phyloP scores from a whole-genome alignment of 306 rosid species.

The Sindora glabra region DNA sequence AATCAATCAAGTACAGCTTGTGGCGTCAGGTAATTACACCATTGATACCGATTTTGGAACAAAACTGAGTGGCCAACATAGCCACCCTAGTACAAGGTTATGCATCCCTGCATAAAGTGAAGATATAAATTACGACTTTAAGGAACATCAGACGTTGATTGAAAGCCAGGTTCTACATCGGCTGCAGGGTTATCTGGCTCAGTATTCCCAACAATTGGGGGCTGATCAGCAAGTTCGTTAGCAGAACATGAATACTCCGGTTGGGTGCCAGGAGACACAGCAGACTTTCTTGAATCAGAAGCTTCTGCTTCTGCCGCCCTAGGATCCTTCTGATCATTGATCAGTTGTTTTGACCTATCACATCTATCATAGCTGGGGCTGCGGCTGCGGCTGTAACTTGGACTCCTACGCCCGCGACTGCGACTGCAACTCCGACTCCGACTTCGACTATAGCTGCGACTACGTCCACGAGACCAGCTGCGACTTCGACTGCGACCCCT shows the following conservation, averaged over 20 bases:
- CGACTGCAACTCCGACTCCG: slow-evolving; percentile 34
- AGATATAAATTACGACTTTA: slow-evolving; percentile 4
- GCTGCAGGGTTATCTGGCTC: slow-evolving; percentile 27
- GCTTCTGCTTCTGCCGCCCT: slow-evolving; percentile 22
- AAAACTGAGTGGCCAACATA: slow-evolving; percentile 17
- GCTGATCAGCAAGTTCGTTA: slow-evolving; percentile 20
- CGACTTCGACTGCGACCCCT: slow-evolving; percentile 48
- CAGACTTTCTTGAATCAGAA: slow-evolving; percentile 27
- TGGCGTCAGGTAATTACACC: slow-evolving; percentile 14
- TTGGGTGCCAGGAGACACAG: slow-evolving; percentile 26
- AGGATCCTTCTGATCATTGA: slow-evolving; percentile 25
- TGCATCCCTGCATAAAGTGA: too few relatives aligned
- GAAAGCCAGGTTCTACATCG: slow-evolving; percentile 16
- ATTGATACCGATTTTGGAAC: too few relatives aligned
- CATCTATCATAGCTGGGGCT: slow-evolving; percentile 37
- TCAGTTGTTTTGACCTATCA: slow-evolving; percentile 23
- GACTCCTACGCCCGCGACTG: slow-evolving; percentile 30
- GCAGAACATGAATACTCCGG: slow-evolving; percentile 23
- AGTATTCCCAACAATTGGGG: slow-evolving; percentile 18
- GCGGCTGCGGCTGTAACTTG: slow-evolving; percentile 32
- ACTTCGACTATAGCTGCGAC: slow-evolving; percentile 43
- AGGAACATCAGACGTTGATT: slow-evolving; percentile 22
- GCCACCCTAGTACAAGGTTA: slow-evolving; percentile 13
- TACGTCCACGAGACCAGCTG: slow-evolving; percentile 48
- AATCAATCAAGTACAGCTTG: not conserved